Percentiles rank a stretch among this genome's conserved stretches.
These are phyloP conservation scores for Trichothecium roseum DNA, from an alignment of 2,329 filamentous ascomycete genomes.

Conservation along the genomic window DNA sequence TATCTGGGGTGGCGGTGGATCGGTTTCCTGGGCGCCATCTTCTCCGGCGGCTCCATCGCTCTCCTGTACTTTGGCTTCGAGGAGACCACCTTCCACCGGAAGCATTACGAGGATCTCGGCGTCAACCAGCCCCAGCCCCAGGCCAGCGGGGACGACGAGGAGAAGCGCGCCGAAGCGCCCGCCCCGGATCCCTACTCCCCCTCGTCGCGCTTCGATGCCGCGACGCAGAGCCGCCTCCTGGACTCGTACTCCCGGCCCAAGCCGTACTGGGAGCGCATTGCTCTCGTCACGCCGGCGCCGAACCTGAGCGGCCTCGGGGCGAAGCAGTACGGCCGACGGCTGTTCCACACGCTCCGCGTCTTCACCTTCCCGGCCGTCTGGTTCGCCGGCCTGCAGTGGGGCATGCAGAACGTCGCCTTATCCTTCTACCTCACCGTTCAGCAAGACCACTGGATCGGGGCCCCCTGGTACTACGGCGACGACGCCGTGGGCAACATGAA, in stretches of 20 bases:
- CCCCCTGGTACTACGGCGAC: constrained; percentile 44
- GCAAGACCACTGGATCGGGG: constrained; percentile 42
- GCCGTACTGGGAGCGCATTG: constrained; percentile 44
- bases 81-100: constrained; percentile 38
- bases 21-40: constrained; percentile 38
- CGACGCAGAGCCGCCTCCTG: constrained; percentile 8
- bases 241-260: constrained; percentile 23
- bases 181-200: too few relatives aligned
- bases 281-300: constrained; percentile 42
- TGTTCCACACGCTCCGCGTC: constrained; percentile 44
- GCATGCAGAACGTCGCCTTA: constrained; percentile 48
- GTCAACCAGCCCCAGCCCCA: constrained; percentile 12
- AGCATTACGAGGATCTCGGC: constrained; percentile 20
- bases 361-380: constrained; percentile 48
- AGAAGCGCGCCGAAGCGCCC: constrained; percentile 7
- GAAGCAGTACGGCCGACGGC: constrained; percentile 40
- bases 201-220: constrained; percentile 2
- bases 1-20: constrained; percentile 45
- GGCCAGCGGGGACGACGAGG: constrained; percentile 5
- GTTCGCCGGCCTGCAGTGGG: constrained; percentile 49
- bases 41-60: constrained; percentile 33
- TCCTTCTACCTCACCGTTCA: constrained; percentile 49
- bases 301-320: constrained; percentile 42
- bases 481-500: constrained; percentile 47
- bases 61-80: constrained; percentile 41